phyloP scores from a whole-genome alignment of 2,329 filamentous ascomycete genomes.

The Ceratocystis colombiana region DNA sequence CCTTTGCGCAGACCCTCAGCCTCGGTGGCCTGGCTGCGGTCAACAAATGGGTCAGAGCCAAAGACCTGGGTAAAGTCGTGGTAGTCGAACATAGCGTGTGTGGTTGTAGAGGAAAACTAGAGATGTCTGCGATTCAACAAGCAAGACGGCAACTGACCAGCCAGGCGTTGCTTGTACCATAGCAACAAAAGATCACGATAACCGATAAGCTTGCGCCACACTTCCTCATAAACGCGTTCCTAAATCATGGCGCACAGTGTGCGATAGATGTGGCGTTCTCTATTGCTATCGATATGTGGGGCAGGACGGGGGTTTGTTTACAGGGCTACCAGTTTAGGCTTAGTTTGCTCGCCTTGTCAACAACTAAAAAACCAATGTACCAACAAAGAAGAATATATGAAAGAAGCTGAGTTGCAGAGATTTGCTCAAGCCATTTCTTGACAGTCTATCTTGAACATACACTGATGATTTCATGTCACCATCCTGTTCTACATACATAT shows the following conservation, averaged over 20 bases:
- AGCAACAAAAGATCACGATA: conserved; percentile 1
- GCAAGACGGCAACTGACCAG: neutral
- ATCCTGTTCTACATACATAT: neutral
- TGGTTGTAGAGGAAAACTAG: neutral
- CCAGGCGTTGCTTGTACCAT: neutral
- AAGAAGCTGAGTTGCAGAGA: neutral
- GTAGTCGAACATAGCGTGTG: conserved; percentile 48
- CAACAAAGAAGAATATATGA: conserved; percentile 3
- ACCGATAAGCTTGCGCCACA: conserved; percentile 23
- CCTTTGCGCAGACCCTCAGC: conserved; percentile 58
- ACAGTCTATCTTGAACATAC: too few species aligned
- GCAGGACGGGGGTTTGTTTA: conserved; percentile 19
- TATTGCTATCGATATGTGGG: conserved; percentile 8
- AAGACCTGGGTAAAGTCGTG: conserved; percentile 61
- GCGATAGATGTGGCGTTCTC: neutral
- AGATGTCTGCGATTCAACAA: neutral
- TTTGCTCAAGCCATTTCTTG: neutral
- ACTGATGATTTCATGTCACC: too few species aligned
- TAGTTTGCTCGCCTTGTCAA: conserved; percentile 15
- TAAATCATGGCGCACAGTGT: conserved; percentile 7
- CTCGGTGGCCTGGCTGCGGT: conserved; percentile 48
- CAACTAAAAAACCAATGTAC: conserved; percentile 2
- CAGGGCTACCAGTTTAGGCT: conserved; percentile 19
- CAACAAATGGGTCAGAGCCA: conserved; percentile 46
- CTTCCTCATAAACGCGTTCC: conserved; percentile 1